Evolutionary conservation across 1,139 yeast species (phyloP), one percentile per base, ranked within the genome.

Genomic region (Suhomyces ambrosiae): DNA sequence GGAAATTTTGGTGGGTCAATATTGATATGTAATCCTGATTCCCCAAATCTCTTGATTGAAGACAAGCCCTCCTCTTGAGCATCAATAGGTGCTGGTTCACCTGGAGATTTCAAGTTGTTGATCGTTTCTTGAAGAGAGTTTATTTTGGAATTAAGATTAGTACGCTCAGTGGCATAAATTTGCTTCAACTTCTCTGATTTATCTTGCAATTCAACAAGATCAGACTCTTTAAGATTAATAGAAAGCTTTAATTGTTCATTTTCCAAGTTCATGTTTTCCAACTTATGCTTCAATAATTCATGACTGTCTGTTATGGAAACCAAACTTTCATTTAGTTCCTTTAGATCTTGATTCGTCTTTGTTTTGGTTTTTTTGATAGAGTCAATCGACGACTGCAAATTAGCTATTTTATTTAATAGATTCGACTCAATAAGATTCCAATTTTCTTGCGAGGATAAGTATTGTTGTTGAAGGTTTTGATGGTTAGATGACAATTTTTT

Each of bases 391-490:
- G 56, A 45, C 25, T 76, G 71, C 27, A 82, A 60, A 24, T 61
- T 60, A 16, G 74, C 68, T 7, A 80, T 64, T 40, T 77, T 76
- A 11, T 60, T 53, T 33, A 72, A 63, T 38, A 83, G 58, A 23
- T 72, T 69, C 19, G 76, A 62, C 51, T 85, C 90, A 25, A 81
- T 74, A 10, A 73, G 65, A 35, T 77, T 74, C 88, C 89, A 84
- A 52, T 78, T 80, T 38, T 77, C 81, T 36, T 77, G 77, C 0
- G 89, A 84, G 15, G 80, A 72, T 6, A 81, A 67, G 52, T 82
- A 83, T 50, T 83, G 89, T 8, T 76, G 68, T 50, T 84, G 90
- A 17, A 86, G 56, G 11, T 72, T 67, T 38, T 80, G 85, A 44
- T 68, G 74, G 11, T 61, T 53, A 14, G 58, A 61, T 4, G 65